Evolutionary conservation across 2,329 filamentous ascomycete species (phyloP), one percentile per base, ranked within the genome.

Genomic region (Magnaporthiopsis incrustans): DNA sequence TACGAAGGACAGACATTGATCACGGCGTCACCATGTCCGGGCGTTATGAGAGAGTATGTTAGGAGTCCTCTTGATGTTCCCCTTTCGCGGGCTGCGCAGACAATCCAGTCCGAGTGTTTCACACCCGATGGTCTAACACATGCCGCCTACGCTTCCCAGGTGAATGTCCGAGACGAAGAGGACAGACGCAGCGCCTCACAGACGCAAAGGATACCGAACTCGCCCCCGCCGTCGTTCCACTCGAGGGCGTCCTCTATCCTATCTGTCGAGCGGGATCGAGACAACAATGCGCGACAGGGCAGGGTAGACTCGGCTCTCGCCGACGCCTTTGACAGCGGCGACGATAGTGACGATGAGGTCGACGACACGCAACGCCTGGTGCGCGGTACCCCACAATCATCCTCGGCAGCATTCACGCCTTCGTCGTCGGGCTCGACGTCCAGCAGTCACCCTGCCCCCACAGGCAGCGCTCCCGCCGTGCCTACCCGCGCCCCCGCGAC

Each of bases 351-450:
- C 64, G 83, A 91, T 70, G 88, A 89, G 65, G 81, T 84, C 65
- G 91, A 96, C 74, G 92, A 97, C 75, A 85, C 92, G 69, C 91
- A 95, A 77, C 87, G 93, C 68, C 78, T 98, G 71, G 93, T 97
- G 80, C 87, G 90, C 69, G 86, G 87, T 70, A 87, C 77, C 67
- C 33, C 53, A 14, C 61, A 63, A 15, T 57, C 61, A 22, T 62
- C 61, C 3, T 63, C 67, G 53, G 62, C 68, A 65, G 63, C 67
- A 59, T 25, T 67, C 66, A 65, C 67, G 30, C 66, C 61, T 61
- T 67, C 53, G 65, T 68, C 63, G 63, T 70, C 62, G 35, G 25
- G 22, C 38, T 32, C 60, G 38, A 61, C 60, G 38, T 44, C 38
- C 4, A 50, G 26, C 4, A 27, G 12, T 38, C 3, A 59, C 18